Percentiles rank a stretch among this genome's conserved stretches.
Evolutionary conservation across 176 grass and related monocot genomes (phyloP).

Genomic region (Eremochloa ophiuroides): DNA sequence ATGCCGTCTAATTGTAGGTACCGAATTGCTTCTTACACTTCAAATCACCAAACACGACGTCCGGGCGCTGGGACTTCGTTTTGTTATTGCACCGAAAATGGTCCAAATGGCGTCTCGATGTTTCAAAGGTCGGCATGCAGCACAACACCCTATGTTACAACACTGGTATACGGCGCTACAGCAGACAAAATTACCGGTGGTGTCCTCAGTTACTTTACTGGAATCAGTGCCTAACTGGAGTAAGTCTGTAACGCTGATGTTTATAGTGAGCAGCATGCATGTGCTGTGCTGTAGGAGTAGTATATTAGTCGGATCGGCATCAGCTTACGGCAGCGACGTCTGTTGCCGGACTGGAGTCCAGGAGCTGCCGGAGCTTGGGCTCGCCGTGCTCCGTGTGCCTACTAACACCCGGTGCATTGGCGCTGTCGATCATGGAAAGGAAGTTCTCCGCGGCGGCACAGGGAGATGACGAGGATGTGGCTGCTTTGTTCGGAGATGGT

Average conservation of each 20-base stretch:
- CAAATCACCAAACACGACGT: no score
- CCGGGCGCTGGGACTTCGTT: no score
- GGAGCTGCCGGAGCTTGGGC: slow-evolving; percentile 55
- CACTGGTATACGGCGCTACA: not conserved
- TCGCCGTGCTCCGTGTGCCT: slow-evolving; percentile 36
- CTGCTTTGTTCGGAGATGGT: slow-evolving; percentile 5
- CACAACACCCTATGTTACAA: slow-evolving; percentile 40
- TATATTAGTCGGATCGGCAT: not conserved
- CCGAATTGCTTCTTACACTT: no score
- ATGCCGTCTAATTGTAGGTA: no score
- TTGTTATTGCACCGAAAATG: not conserved
- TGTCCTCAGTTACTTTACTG: slow-evolving; percentile 27
- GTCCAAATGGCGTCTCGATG: not conserved
- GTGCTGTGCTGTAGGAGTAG: no score
- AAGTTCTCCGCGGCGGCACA: slow-evolving; percentile 44
- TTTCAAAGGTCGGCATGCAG: slow-evolving; percentile 40
- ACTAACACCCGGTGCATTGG: not conserved
- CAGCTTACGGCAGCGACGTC: slow-evolving; percentile 43
- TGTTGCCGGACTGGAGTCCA: slow-evolving; percentile 32
- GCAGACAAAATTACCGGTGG: slow-evolving; percentile 18
- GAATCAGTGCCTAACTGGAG: slow-evolving; percentile 18
- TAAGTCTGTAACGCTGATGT: slow-evolving; percentile 22
- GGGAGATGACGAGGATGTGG: slow-evolving; percentile 19
- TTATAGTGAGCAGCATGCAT: slow-evolving; percentile 29
- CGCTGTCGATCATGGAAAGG: slow-evolving; percentile 63